Percentiles rank a stretch among this genome's conserved stretches.
phyloP scores from a whole-genome alignment of 176 grass and related monocot species.

The Paspalum notatum region DNA sequence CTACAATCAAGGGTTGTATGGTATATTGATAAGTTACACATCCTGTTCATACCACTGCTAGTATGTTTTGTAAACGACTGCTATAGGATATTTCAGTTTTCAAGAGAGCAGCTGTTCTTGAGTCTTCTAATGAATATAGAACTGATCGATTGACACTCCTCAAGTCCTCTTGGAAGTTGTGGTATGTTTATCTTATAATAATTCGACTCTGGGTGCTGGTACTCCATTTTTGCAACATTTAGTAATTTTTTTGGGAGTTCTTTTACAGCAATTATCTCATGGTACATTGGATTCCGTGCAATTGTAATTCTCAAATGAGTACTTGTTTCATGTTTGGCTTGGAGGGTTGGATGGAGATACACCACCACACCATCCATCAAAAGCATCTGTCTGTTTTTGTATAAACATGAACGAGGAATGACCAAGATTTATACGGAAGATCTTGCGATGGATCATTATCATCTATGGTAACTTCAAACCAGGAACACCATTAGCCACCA shows the following conservation, averaged over 20 bases:
- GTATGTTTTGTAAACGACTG: conserved; percentile 13
- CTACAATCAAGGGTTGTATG: conserved; percentile 26
- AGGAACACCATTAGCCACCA: not conserved
- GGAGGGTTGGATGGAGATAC: not conserved
- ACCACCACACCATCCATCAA: not conserved
- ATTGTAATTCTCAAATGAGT: not conserved
- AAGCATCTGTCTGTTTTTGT: not conserved
- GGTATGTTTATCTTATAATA: not conserved
- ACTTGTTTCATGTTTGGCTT: not conserved
- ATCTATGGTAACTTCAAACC: not conserved
- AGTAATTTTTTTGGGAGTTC: not conserved
- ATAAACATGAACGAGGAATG: not conserved
- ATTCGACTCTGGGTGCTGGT: not conserved
- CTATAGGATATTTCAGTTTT: conserved; percentile 20
- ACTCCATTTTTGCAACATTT: not conserved
- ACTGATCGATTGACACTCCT: not conserved
- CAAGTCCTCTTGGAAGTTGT: conserved; percentile 7
- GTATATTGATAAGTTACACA: conserved; percentile 4
- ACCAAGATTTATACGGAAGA: not conserved
- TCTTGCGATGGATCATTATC: not conserved
- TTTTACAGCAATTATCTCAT: not conserved
- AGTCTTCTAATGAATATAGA: conserved; percentile 6
- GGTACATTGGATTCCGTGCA: not conserved
- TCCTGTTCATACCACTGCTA: conserved; percentile 4
- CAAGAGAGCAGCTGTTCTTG: not conserved